Conservation (phyloP, 1,139 yeast genomes). For the Debaryomycetaceae sp. region DNA sequence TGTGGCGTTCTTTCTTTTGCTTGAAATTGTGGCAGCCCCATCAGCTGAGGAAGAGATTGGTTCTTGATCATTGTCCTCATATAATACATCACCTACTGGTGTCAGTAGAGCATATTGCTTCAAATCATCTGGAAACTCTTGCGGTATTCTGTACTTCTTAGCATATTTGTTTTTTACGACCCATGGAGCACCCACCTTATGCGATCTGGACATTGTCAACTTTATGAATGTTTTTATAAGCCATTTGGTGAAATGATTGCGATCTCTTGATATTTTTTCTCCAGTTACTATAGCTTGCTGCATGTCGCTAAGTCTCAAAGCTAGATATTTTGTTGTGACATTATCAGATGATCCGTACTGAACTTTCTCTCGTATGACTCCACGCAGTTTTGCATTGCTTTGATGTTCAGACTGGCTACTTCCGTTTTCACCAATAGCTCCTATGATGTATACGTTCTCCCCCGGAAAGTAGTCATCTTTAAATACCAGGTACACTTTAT, state of each 20-base stretch:
- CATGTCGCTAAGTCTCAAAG: constrained; percentile 48
- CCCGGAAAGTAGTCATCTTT: constrained; percentile 90
- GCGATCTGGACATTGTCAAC: constrained; percentile 75
- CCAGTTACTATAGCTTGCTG: constrained; percentile 70
- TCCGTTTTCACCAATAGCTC: constrained; percentile 10
- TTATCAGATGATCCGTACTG: constrained; percentile 61
- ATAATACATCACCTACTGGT: constrained; percentile 33
- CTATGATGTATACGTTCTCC: constrained; percentile 68
- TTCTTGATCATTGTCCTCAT: constrained; percentile 3
- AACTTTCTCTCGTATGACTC: constrained; percentile 44
- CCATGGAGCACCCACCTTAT: constrained; percentile 95
- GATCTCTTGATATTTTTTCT: constrained; percentile 70
- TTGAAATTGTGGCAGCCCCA: background rate
- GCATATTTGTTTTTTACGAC: constrained; percentile 81
- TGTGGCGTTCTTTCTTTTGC: constrained; percentile 6
- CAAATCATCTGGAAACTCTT: constrained; percentile 54
- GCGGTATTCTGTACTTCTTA: constrained; percentile 54
- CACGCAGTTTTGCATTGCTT: constrained; percentile 28
- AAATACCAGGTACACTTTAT: constrained; percentile 72
- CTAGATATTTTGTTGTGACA: constrained; percentile 57
- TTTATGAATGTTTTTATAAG: constrained; percentile 85
- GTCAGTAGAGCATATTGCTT: constrained; percentile 39
- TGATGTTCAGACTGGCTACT: constrained; percentile 5
- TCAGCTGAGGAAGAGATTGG: constrained; percentile 1
- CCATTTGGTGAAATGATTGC: constrained; percentile 87